A percentile compares a stretch with the other conserved stretches of the same genome.
Evolutionary conservation across 306 rosid species (phyloP).

Genomic region (Malus domestica): ASM211411v1 NC_041791.1:10044501-10045000

Average conservation of each 20-base stretch:
- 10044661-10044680: conserved; percentile 47
- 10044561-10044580: conserved; percentile 59
- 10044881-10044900: too few relatives aligned
- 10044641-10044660: conserved; percentile 62
- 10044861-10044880: not conserved
- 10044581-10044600: conserved; percentile 50
- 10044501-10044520: conserved; percentile 57
- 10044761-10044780: conserved; percentile 28
- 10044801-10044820: conserved; percentile 17
- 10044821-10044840: conserved; percentile 22
- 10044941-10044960: too few relatives aligned
- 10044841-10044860: conserved; percentile 12
- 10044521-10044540: conserved; percentile 42
- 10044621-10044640: conserved; percentile 44
- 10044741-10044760: conserved; percentile 8
- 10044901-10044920: too few relatives aligned
- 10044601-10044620: conserved; percentile 48
- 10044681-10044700: conserved; percentile 33
- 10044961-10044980: too few relatives aligned
- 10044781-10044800: not conserved
- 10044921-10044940: too few relatives aligned
- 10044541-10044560: conserved; percentile 38
- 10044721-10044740: conserved; percentile 9
- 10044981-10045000: too few relatives aligned
- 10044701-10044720: not conserved